Conservation (phyloP, 192 early-diverging fungal genomes). For the Pecoramyces ruminantium region DNA sequence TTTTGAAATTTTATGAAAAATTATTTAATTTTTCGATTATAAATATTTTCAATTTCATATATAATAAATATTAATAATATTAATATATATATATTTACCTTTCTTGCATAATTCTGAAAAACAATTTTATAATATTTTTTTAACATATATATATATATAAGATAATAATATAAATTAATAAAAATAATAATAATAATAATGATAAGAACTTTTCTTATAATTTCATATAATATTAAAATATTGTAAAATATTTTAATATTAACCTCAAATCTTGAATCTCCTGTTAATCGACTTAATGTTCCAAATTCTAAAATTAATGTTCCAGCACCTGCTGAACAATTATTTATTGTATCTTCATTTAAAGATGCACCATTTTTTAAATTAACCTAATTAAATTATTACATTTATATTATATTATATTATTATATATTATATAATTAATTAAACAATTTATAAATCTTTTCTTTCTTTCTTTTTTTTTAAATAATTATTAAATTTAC, state of each 20-base stretch:
- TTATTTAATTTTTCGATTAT: conserved; percentile 19
- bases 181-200: neutral
- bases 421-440: no score
- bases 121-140: neutral
- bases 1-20: no score
- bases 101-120: conserved; percentile 12
- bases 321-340: conserved; percentile 73
- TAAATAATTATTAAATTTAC: conserved; percentile 13
- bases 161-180: no score
- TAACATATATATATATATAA: neutral
- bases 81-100: conserved; percentile 1
- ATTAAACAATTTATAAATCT: neutral
- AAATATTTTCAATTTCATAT: no score
- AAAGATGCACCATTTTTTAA: conserved; percentile 49
- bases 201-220: neutral
- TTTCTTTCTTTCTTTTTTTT: neutral
- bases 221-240: no score
- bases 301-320: conserved; percentile 88
- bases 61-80: no score
- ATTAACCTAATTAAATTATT: conserved; percentile 22
- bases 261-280: conserved; percentile 61
- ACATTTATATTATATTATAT: no score
- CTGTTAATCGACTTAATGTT: conserved; percentile 67
- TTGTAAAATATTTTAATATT: neutral
- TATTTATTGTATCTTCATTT: conserved; percentile 52